Evolutionary conservation across 129 eudicot genomes (phyloP).

Genomic region (Calendula officinalis): DNA sequence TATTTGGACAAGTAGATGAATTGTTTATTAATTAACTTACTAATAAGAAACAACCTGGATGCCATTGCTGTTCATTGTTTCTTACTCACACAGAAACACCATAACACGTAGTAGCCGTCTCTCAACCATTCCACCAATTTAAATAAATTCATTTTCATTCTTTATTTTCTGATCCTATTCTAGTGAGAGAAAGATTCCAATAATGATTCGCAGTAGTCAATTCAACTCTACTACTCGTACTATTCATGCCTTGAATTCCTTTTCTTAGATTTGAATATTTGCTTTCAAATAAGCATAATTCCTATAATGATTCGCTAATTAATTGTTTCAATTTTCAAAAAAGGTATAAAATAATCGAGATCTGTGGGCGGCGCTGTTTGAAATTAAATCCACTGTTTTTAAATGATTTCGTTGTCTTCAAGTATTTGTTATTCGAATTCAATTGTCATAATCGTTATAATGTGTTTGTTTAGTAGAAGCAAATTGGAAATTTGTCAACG

Average conservation of each 20-base stretch:
- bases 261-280: conserved; percentile 13
- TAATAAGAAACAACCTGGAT: conserved; percentile 4
- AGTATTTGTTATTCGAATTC: not conserved
- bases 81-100: conserved; percentile 23
- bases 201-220: too few species aligned
- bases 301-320: conserved; percentile 1
- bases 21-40: too few species aligned
- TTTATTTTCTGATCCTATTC: conserved; percentile 7
- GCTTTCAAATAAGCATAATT: not conserved
- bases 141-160: conserved; percentile 20
- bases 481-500: conserved; percentile 28
- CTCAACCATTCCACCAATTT: conserved; percentile 5
- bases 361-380: conserved; percentile 30
- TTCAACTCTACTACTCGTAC: conserved; percentile 20
- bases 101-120: conserved; percentile 25
- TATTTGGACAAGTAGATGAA: too few species aligned
- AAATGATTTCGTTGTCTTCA: not conserved
- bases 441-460: conserved; percentile 5
- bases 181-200: conserved; percentile 4
- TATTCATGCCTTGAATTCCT: not conserved
- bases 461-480: conserved; percentile 27
- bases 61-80: not conserved
- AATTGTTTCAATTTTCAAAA: too few species aligned
- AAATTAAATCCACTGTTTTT: conserved; percentile 1
- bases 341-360: conserved; percentile 3